These are phyloP conservation scores for Galeopsis tetrahit DNA, from an alignment of 257 asterid species.

Conservation along the genomic window DNA sequence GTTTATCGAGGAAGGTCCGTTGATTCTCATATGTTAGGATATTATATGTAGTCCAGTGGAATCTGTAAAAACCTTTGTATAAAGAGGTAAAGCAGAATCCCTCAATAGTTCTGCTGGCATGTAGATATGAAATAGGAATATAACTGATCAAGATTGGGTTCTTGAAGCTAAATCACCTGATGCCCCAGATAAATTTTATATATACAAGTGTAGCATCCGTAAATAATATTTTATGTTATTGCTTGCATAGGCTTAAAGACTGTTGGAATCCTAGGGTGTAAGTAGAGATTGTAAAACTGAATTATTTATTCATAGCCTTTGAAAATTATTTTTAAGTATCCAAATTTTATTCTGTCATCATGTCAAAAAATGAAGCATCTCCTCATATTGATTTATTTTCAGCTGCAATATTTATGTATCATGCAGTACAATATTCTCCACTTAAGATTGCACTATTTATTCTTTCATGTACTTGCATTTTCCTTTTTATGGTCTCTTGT, in stretches of 20 bases:
- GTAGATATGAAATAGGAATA: constrained; percentile 55
- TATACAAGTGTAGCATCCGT: constrained; percentile 6
- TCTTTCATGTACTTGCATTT: constrained; percentile 49
- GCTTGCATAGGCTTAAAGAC: neutral
- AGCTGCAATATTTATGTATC: constrained; percentile 4
- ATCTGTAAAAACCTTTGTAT: constrained; percentile 59
- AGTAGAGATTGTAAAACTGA: neutral
- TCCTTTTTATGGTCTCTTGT: constrained; percentile 19
- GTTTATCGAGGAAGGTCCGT: constrained; percentile 52
- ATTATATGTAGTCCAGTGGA: constrained; percentile 66
- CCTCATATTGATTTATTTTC: too few species aligned
- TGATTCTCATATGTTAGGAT: constrained; percentile 57
- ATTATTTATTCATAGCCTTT: too few species aligned
- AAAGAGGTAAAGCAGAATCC: constrained; percentile 58
- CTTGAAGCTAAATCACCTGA: constrained; percentile 30
- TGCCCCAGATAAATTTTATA: neutral
- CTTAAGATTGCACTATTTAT: constrained; percentile 33
- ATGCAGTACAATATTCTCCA: constrained; percentile 36
- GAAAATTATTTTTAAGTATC: too few species aligned
- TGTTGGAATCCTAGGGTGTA: neutral
- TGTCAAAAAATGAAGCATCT: too few species aligned
- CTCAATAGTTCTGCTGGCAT: constrained; percentile 52
- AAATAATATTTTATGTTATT: neutral
- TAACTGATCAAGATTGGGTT: constrained; percentile 24
- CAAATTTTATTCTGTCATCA: too few species aligned